Base-by-base conservation (phyloP, 2,329 filamentous ascomycete species). In the Didymellaceae sp. region DNA sequence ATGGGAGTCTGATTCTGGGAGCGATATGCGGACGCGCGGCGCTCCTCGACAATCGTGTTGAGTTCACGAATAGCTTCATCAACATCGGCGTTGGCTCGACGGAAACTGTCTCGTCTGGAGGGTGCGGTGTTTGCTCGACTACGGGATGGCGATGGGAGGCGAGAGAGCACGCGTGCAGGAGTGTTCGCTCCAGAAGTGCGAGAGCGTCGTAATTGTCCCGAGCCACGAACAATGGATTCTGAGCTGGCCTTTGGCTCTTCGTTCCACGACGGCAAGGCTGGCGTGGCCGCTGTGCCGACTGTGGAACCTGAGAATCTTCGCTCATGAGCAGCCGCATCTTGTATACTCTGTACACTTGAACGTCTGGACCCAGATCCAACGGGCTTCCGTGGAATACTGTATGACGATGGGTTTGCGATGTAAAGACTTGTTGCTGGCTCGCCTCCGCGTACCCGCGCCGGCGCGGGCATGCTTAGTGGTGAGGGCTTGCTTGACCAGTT, bases 31-130 rank as follows among this genome's bases (percentile, higher is more conserved):
- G 73, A 74, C 21, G 71, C 72, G n/a, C 75, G 66, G 13, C 72
- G 72, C 57, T 79, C 76, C 58, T 79, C 76, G 39, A 79, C 73
- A 42, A 79, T 79, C 17, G 74, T 78, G 62, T 80, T 78, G 46
- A 79, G 71, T 59, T 79, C 77, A 3, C 75, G 69, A 43, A 79
- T 76, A 11, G 76, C 77, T 26, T 74, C 71, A 25, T 80, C 77
- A 7, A 79, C 64, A 37, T 76, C 74, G 16, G 63, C 66, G 31
- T 59, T 72, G 32, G 58, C 61, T 50, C 72, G 70, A 10, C 75
- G 72, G 5, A 75, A 59, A 18, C 73, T 74, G 8, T 60, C 62
- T 10, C 68, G 68, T 24, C 73, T 70, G 20, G 65, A 64, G 11
- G 59, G 68, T 25, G 68, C 71, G 45, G 62, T 75, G 64, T 63